phyloP scores from a whole-genome alignment of 148 eudicot genomes.

The Simmondsia chinensis region DNA sequence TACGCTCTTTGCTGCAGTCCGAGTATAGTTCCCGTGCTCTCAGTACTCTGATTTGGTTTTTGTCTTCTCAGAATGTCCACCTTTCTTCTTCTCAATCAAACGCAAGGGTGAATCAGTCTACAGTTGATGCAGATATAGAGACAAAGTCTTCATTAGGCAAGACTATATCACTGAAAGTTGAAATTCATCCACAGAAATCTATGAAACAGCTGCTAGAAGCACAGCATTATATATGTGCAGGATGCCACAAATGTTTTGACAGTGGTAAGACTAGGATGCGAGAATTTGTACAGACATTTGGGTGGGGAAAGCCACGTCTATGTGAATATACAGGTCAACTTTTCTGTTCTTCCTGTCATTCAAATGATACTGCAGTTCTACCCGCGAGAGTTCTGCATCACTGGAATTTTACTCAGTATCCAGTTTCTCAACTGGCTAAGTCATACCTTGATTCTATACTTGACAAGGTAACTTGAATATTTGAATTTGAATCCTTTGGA shows the following conservation, averaged over 20 bases:
- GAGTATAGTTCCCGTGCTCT: conserved; percentile 32
- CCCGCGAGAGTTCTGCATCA: conserved; percentile 91
- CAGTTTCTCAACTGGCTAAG: conserved; percentile 91
- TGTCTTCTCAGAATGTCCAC: conserved; percentile 49
- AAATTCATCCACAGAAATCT: conserved; percentile 52
- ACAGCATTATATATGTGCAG: conserved; percentile 84
- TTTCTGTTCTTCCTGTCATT: conserved; percentile 85
- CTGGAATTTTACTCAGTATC: conserved; percentile 85
- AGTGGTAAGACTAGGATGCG: conserved; percentile 63
- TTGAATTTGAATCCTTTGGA: neutral
- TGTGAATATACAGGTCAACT: conserved; percentile 95
- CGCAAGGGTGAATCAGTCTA: conserved; percentile 20
- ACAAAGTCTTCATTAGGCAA: conserved; percentile 42
- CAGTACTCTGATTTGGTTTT: conserved; percentile 56
- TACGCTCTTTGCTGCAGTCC: conserved; percentile 48
- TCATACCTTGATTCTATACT: conserved; percentile 74
- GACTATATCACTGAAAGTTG: conserved; percentile 70
- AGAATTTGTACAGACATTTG: conserved; percentile 67
- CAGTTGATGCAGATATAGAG: conserved; percentile 15
- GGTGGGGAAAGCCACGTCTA: conserved; percentile 91
- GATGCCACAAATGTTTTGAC: conserved; percentile 76
- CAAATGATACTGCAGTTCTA: conserved; percentile 72
- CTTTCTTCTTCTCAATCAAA: conserved; percentile 37
- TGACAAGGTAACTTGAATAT: conserved; percentile 47
- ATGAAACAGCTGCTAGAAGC: conserved; percentile 66